phyloP scores from a whole-genome alignment of 805 yeast genomes.

The Scheffersomyces spartinae region DNA sequence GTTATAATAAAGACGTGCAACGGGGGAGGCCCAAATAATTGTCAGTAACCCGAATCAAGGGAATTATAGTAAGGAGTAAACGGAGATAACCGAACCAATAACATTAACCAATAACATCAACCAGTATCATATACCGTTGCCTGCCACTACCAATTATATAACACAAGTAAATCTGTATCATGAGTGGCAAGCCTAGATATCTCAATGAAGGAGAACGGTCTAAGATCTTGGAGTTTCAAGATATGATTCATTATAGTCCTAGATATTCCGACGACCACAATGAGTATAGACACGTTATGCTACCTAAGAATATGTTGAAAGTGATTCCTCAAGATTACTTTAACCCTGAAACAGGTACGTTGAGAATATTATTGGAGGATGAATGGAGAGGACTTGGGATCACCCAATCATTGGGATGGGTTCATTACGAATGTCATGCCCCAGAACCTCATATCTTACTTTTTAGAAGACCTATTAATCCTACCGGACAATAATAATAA shows the following conservation, averaged over 20 bases:
- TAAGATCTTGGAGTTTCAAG: conserved; percentile 82
- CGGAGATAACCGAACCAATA: conserved; percentile 3
- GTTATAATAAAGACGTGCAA: too few relatives aligned
- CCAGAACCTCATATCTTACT: conserved; percentile 96
- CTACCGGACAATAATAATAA: conserved; percentile 25
- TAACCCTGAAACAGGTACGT: conserved; percentile 86
- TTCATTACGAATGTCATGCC: conserved; percentile 91
- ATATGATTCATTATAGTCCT: conserved; percentile 88
- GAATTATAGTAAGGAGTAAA: conserved; percentile 3
- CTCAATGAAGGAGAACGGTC: conserved; percentile 77
- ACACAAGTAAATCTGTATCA: conserved; percentile 6
- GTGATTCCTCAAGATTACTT: conserved; percentile 91
- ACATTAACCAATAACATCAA: background rate
- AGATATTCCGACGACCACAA: conserved; percentile 83
- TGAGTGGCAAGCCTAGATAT: conserved; percentile 57
- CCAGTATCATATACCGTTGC: background rate
- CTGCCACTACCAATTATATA: background rate
- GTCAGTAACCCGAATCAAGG: background rate
- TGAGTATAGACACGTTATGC: conserved; percentile 94
- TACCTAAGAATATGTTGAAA: conserved; percentile 92
- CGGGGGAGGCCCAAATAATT: too few relatives aligned
- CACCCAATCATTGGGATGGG: conserved; percentile 97
- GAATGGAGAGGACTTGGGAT: conserved; percentile 99
- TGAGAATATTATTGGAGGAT: conserved; percentile 82
- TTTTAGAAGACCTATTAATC: conserved; percentile 57